phyloP scores from a whole-genome alignment of 2,329 filamentous ascomycete genomes.

The Paramyrothecium sp. region DNA sequence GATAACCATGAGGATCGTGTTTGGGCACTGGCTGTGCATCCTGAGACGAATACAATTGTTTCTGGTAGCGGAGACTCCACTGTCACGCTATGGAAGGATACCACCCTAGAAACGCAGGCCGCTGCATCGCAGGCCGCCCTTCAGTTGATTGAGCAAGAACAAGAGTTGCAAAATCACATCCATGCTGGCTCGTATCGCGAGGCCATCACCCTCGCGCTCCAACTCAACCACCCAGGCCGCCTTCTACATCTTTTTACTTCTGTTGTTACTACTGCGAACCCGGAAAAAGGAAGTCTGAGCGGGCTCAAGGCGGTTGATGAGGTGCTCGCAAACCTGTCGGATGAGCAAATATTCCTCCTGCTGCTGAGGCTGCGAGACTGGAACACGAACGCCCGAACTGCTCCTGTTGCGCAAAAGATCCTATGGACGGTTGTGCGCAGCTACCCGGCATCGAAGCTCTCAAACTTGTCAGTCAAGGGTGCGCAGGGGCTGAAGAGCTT shows the following conservation, averaged over 20 bases:
- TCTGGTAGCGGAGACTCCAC: conserved; percentile 92
- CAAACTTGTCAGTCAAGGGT: conserved; percentile 63
- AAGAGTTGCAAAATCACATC: conserved; percentile 91
- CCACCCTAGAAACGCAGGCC: conserved; percentile 75
- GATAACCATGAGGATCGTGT: conserved; percentile 97
- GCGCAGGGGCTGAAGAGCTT: conserved; percentile 62
- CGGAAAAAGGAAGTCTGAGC: conserved; percentile 62
- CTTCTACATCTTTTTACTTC: conserved; percentile 81
- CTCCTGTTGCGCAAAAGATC: conserved; percentile 81
- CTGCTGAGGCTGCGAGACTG: conserved; percentile 85
- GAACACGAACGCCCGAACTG: conserved; percentile 93
- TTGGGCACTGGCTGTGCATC: conserved; percentile 80
- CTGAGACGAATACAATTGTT: conserved; percentile 69
- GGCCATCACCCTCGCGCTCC: conserved; percentile 86
- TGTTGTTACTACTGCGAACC: conserved; percentile 64
- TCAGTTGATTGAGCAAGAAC: conserved; percentile 87
- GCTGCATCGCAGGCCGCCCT: conserved; percentile 72
- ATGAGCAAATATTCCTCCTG: conserved; percentile 82
- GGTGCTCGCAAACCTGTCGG: conserved; percentile 74
- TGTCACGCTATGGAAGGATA: conserved; percentile 94
- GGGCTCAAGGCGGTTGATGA: conserved; percentile 74
- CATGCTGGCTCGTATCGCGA: conserved; percentile 85
- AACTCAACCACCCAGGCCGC: conserved; percentile 90
- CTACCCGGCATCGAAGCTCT: conserved; percentile 77
- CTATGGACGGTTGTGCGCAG: conserved; percentile 76